A percentile compares a stretch with the other conserved stretches of the same genome.
Conservation (phyloP, 1,284 basidiomycete genomes). For the Ganoderma sp. region DNA sequence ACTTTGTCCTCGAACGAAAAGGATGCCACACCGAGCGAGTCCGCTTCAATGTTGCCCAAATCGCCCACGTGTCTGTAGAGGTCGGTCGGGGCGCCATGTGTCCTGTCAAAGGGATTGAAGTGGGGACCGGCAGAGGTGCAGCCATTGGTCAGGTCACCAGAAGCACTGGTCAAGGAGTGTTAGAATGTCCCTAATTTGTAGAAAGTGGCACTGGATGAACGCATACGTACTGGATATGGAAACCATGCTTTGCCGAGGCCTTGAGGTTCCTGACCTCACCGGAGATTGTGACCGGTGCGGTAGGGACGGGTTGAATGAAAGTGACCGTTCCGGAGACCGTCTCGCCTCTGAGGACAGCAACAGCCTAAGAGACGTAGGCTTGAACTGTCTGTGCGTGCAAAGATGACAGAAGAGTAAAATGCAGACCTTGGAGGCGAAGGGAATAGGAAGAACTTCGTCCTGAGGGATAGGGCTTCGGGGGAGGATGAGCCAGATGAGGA, state of each 20-base stretch:
- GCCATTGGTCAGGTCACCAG: constrained; percentile 70
- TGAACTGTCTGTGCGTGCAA: background rate
- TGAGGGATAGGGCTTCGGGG: constrained; percentile 15
- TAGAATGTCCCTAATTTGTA: background rate
- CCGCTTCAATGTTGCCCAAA: constrained; percentile 74
- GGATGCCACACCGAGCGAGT: constrained; percentile 61
- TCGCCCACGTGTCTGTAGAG: constrained; percentile 76
- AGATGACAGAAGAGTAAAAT: background rate
- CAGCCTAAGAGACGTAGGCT: constrained; percentile 51
- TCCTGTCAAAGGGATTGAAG: constrained; percentile 74
- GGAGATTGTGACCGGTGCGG: constrained; percentile 63
- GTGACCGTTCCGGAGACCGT: constrained; percentile 66
- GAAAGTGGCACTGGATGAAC: constrained; percentile 21
- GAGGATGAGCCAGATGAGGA: constrained; percentile 32
- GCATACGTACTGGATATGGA: constrained; percentile 76
- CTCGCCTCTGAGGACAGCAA: constrained; percentile 70
- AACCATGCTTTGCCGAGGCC: constrained; percentile 66
- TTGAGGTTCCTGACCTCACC: constrained; percentile 69
- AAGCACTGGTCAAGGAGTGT: constrained; percentile 51
- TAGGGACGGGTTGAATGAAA: constrained; percentile 63
- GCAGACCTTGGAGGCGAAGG: constrained; percentile 27
- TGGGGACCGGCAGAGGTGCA: constrained; percentile 77
- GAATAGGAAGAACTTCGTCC: constrained; percentile 22
- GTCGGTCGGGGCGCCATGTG: constrained; percentile 70
- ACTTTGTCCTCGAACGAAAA: constrained; percentile 65